Base-by-base conservation (phyloP, 129 eudicot species). In the Dittrichia graveolens region DNA sequence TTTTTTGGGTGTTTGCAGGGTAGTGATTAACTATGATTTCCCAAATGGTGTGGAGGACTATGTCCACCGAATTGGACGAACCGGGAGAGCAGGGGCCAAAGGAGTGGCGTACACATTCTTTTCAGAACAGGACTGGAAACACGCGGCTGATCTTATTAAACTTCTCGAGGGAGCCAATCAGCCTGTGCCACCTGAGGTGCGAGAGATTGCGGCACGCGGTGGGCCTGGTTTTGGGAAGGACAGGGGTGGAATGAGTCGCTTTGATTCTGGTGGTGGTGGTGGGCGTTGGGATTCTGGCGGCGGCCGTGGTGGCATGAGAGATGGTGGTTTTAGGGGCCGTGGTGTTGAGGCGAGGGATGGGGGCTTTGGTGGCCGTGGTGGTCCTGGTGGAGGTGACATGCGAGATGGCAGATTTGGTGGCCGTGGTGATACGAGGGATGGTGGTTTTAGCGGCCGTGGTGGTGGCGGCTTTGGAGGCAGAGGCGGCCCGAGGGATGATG, bases 11-110 rank as follows among this genome's bases (percentile, higher is more conserved):
- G 38, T 13, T 18, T 77, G 65, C 91, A 93, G 98, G 85, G 89
- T 89, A 8, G 98, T 93, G 74, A 84, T 93, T 71, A 93, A 89
- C 67, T 93, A 87, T 79, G 98, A 93, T 71, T 93, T 93, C 38
- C 98, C 96, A 8, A 93, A 82, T 61, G 98, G 98, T 5, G 83
- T 93, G 54, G 98, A 93, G 71, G 98, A 93, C 69, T 93, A 89
- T 60, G 96, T 93, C 46, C 98, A 93, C 69, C 90, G 98, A 68
- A 93, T 93, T 41, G 96, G 98, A 41, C 77, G 98, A 62, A 93
- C 98, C 0, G 98, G 98, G 39, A 83, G 98, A 76, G 98, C 98
- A 45, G 96, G 98, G 68, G 96, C 96, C n/a, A 93, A 89, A 15
- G 98, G 98, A 64, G 73, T 87, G 64, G 79, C 98, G 0, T 89